phyloP scores from a whole-genome alignment of 768 basidiomycete genomes.

The Daedaleopsis sinensis region DNA sequence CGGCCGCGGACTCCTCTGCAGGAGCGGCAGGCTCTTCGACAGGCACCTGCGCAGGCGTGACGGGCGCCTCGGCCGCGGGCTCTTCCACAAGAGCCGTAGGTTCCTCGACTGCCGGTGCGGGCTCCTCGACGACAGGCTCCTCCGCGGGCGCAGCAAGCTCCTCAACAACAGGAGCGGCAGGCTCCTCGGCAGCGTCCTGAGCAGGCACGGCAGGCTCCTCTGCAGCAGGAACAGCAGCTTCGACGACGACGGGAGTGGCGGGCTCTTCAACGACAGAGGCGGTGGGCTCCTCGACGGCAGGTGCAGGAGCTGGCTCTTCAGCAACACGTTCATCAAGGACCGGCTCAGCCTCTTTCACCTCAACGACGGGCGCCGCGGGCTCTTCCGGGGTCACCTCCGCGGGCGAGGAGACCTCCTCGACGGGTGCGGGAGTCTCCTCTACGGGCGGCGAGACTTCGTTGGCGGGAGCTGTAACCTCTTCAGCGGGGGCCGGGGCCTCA shows the following conservation, averaged over 20 bases:
- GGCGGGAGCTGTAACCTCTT: not conserved
- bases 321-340: not conserved
- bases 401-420: not conserved
- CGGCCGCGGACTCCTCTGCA: not conserved
- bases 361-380: too few relatives aligned
- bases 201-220: slow-evolving; percentile 1
- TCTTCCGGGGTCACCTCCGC: not conserved
- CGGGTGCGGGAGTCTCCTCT: not conserved
- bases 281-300: not conserved
- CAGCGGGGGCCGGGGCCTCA: not conserved
- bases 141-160: not conserved
- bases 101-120: not conserved
- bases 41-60: too few relatives aligned
- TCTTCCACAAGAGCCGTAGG: not conserved
- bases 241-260: not conserved
- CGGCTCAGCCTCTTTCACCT: not conserved
- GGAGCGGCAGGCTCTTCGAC: not conserved
- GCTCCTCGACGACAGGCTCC: not conserved
- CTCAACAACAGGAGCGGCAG: slow-evolving; percentile 1
- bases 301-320: not conserved
- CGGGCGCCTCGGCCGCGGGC: not conserved
- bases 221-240: not conserved
- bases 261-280: not conserved
- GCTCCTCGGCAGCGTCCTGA: slow-evolving; percentile 12
- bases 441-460: not conserved